These are phyloP conservation scores for Oryza punctata DNA, from an alignment of 176 grass and related monocot genomes.

Conservation along the genomic window DNA sequence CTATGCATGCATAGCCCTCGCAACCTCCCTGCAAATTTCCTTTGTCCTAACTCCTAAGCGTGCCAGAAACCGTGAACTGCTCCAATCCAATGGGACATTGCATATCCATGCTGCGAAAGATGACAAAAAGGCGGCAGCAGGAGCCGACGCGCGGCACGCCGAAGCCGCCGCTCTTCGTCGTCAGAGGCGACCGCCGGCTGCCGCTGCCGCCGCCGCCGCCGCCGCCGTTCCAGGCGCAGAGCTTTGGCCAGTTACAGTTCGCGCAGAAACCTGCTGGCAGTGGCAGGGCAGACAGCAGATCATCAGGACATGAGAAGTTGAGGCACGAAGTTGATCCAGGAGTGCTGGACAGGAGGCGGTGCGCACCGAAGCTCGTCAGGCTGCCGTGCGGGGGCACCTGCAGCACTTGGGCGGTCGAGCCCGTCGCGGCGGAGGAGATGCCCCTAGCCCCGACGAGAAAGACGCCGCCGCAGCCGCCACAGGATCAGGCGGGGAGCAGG, in stretches of 20 bases:
- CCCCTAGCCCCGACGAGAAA: no score
- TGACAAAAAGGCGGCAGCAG: background rate
- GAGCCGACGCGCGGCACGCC: slow-evolving; percentile 13
- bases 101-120: slow-evolving; percentile 28
- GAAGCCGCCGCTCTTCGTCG: slow-evolving; percentile 29
- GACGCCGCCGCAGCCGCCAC: no score
- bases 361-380: background rate
- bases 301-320: background rate
- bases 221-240: background rate
- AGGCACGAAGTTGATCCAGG: background rate
- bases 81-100: slow-evolving; percentile 40
- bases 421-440: background rate
- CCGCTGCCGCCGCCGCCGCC: background rate
- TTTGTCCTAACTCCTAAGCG: no score
- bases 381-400: background rate
- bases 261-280: background rate
- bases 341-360: slow-evolving; percentile 23
- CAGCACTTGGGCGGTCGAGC: slow-evolving; percentile 20
- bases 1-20: background rate
- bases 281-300: background rate
- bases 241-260: background rate
- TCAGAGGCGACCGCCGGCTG: slow-evolving; percentile 25
- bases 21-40: background rate
- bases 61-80: background rate
- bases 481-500: no score